These are phyloP conservation scores for Solanum rostratum DNA, from an alignment of 257 asterid genomes.

Conservation along the genomic window DNA sequence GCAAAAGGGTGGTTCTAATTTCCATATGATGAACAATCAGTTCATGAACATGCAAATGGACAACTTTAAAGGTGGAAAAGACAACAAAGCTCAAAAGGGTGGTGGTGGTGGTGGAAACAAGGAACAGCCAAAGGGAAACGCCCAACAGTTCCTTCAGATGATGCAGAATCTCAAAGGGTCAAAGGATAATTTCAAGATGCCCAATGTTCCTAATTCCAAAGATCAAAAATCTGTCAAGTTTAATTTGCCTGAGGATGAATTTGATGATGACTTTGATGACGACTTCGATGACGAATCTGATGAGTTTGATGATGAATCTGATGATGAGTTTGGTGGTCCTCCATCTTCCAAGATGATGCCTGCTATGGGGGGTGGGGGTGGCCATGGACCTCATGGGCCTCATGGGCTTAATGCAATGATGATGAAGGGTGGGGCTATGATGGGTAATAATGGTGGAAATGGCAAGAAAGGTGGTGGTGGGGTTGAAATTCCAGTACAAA, in stretches of 20 bases:
- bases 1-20: slow-evolving; percentile 21
- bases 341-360: slow-evolving; percentile 14
- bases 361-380: slow-evolving; percentile 13
- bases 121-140: slow-evolving; percentile 19
- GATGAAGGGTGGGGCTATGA: slow-evolving; percentile 20
- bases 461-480: slow-evolving; percentile 37
- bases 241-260: slow-evolving; percentile 33
- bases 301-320: slow-evolving; percentile 12
- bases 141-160: slow-evolving; percentile 12
- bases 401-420: slow-evolving; percentile 16
- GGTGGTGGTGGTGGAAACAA: slow-evolving; percentile 22
- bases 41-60: slow-evolving; percentile 37
- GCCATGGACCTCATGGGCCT: slow-evolving; percentile 1
- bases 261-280: slow-evolving; percentile 18
- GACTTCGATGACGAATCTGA: neutral
- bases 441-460: slow-evolving; percentile 14
- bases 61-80: slow-evolving; percentile 29
- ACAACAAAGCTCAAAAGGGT: slow-evolving; percentile 30
- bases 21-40: slow-evolving; percentile 21
- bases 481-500: slow-evolving; percentile 11
- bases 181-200: neutral
- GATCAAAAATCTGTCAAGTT: slow-evolving; percentile 57
- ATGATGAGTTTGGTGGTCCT: slow-evolving; percentile 17
- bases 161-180: slow-evolving; percentile 2
- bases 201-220: slow-evolving; percentile 27